Evolutionary conservation across 1,139 yeast species (phyloP), one percentile per base, ranked within the genome.

Genomic region (Suhomyces guaymorum): DNA sequence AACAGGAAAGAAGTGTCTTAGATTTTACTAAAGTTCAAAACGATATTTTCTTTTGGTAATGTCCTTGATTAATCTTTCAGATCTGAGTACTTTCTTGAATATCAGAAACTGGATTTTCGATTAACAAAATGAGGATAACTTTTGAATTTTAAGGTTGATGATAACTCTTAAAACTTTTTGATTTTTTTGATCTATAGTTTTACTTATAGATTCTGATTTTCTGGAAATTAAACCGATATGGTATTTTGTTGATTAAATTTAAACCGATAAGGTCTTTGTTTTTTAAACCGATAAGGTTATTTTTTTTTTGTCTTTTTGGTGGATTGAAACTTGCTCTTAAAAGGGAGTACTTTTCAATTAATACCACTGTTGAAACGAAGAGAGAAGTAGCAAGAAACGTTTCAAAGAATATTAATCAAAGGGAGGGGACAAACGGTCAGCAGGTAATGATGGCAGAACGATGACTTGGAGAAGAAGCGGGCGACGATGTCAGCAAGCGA

Each of bases 331-430:
- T 68, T 68, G 57, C 73, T 68, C 73, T 67, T 55, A 39, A 41
- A 28, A 41, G 26, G 37, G 30, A 24, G 26, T 38, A 15, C 25
- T 40, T 36, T 35, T 32, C 32, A 41, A 47, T 42, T 48, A 46
- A 46, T 49, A 49, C 38, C 44, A 41, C 28, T 22, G 46, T 46
- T 55, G 71, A 66, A 65, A 63, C 73, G 72, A 63, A 54, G 62
- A 66, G 72, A 68, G 73, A 66, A 67, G 73, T 66, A 65, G 70
- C 73, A 65, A 68, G 71, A 67, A 64, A 73, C 75, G 73, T 64
- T 61, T 59, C 71, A 63, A 62, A 41, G 37, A 41, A 35, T 47
- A 42, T 32, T 41, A 41, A 42, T 42, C 29, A 38, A 39, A 28
- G 29, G 27, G 30, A 8, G 21, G 15, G 17, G 9, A 9, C 12